Evolutionary conservation across 139 green algal genomes (phyloP), one percentile per base, ranked within the genome.

Genomic region (Pleodorina starrii): DNA sequence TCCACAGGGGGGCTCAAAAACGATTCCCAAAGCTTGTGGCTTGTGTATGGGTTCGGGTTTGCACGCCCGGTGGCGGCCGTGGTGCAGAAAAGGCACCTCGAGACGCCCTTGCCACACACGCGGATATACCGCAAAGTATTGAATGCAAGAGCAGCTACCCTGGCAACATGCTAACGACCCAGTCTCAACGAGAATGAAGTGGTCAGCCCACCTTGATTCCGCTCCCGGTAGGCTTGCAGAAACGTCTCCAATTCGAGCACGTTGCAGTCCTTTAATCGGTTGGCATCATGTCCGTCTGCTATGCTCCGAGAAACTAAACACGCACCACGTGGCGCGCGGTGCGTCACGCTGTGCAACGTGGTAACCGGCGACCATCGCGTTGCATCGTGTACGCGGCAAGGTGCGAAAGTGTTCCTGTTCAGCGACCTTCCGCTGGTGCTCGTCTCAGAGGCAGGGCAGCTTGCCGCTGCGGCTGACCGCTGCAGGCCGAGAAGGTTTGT

Each of bases 171-270:
- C n/a, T n/a, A n/a, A n/a, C n/a, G n/a, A n/a, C n/a, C n/a, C n/a
- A n/a, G n/a, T n/a, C n/a, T n/a, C n/a, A n/a, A n/a, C n/a, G n/a
- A n/a, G n/a, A n/a, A n/a, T n/a, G n/a, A n/a, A n/a, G n/a, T n/a
- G n/a, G n/a, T n/a, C n/a, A n/a, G n/a, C 54, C 29, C 27, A 79
- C 74, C 60, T 43, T 79, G 75, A 5, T 43, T 48, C 51, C 60
- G 66, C 50, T 76, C 68, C 29, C 66, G 80, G 83, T 77, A 87
- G 2, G 40, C 38, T 23, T 71, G 48, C 25, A 92, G 66, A 76
- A 92, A 92, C 2, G 25, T 79, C 83, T 92, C 89, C 40, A 92
- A 50, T 40, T 88, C 83, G 11, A 90, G 44, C 5, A 79, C 44
- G 19, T 88, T 79, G 66, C 82, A 80, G 36, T 88, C 82, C 82